These are phyloP conservation scores for Lachancea sp. DNA, from an alignment of 805 yeast species.

Conservation along the genomic window DNA sequence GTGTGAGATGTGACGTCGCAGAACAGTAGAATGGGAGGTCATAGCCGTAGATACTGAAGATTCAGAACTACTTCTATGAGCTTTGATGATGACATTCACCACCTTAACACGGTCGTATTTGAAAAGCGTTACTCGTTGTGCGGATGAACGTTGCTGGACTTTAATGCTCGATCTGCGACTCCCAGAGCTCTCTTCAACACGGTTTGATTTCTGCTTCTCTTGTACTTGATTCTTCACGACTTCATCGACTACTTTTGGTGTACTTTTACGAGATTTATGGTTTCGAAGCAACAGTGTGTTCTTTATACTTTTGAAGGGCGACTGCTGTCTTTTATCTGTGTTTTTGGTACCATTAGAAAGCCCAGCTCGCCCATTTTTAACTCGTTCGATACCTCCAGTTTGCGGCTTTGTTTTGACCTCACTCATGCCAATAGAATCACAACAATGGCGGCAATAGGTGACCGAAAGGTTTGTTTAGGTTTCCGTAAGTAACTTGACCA, in stretches of 20 bases:
- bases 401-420: background rate
- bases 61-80: slow-evolving; percentile 10
- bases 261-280: slow-evolving; percentile 1
- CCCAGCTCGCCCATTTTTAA: background rate
- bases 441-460: background rate
- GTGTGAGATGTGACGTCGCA: slow-evolving; percentile 1
- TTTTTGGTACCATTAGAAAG: background rate
- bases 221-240: background rate
- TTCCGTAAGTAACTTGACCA: background rate
- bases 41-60: slow-evolving; percentile 8
- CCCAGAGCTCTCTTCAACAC: background rate
- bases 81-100: slow-evolving; percentile 11
- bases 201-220: background rate
- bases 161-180: background rate
- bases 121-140: slow-evolving; percentile 29
- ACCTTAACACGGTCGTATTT: slow-evolving; percentile 22
- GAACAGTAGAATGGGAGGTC: slow-evolving; percentile 5
- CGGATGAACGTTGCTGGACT: slow-evolving; percentile 19
- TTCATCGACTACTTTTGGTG: background rate
- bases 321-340: slow-evolving; percentile 11
- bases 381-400: background rate
- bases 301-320: slow-evolving; percentile 15
- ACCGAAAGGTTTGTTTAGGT: background rate
- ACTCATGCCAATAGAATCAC: background rate
- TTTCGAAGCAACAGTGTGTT: slow-evolving; percentile 13